These are phyloP conservation scores for Ustilago cynodontis DNA, from an alignment of 1,284 basidiomycete species.

Conservation along the genomic window DNA sequence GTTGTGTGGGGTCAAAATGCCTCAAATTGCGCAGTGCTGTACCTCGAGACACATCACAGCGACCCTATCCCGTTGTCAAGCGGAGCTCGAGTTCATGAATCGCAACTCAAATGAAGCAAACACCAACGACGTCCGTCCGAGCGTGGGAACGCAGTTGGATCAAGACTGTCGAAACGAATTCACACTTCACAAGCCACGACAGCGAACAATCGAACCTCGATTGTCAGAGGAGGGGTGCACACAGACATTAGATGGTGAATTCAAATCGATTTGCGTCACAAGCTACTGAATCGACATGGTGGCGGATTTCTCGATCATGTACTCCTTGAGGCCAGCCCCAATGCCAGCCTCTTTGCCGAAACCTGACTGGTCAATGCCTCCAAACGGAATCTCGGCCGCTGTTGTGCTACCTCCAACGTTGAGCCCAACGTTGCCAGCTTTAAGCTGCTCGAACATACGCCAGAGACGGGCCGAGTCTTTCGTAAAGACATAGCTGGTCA, in stretches of 20 bases:
- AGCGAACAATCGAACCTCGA: neutral
- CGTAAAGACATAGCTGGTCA: constrained; percentile 75
- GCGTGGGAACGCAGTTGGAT: too few relatives aligned
- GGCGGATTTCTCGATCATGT: constrained; percentile 63
- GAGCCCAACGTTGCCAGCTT: constrained; percentile 94
- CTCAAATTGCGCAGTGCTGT: too few relatives aligned
- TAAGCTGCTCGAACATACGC: constrained; percentile 92
- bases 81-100: neutral
- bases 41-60: too few relatives aligned
- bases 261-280: neutral
- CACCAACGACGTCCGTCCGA: neutral
- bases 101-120: neutral
- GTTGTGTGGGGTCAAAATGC: too few relatives aligned
- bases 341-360: constrained; percentile 73
- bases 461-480: constrained; percentile 89
- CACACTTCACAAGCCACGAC: neutral
- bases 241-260: neutral
- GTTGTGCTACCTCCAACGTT: constrained; percentile 64
- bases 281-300: constrained; percentile 39
- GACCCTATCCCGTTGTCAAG: neutral
- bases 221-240: neutral
- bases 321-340: constrained; percentile 83
- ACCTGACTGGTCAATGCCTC: constrained; percentile 89
- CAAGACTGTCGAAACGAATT: too few relatives aligned
- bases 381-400: constrained; percentile 75